These are phyloP conservation scores for Neocucurbitaria cava DNA, from an alignment of 2,329 filamentous ascomycete genomes.

Conservation along the genomic window DNA sequence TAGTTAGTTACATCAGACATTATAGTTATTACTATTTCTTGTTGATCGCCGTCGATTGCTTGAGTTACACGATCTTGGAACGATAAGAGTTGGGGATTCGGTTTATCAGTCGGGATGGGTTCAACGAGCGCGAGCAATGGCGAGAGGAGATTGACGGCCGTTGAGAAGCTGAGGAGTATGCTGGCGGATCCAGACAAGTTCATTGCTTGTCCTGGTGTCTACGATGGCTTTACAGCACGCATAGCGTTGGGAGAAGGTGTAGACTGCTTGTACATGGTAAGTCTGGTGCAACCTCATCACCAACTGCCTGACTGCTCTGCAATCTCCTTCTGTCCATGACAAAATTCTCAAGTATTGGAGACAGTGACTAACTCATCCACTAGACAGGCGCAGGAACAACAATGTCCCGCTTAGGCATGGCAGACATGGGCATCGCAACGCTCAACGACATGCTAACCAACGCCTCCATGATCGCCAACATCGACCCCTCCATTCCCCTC, in stretches of 20 bases:
- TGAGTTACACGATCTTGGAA: too few relatives aligned
- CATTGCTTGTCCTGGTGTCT: constrained; percentile 69
- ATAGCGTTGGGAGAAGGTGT: constrained; percentile 69
- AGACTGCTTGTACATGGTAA: constrained; percentile 71
- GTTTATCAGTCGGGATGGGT: constrained; percentile 9
- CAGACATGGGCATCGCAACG: constrained; percentile 68
- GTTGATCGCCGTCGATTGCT: too few relatives aligned
- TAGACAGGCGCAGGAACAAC: constrained; percentile 69
- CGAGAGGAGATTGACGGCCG: constrained; percentile 27
- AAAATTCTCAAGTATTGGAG: background rate
- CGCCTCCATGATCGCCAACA: constrained; percentile 69
- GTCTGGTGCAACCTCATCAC: constrained; percentile 10
- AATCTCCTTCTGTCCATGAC: background rate
- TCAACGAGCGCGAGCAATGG: constrained; percentile 7
- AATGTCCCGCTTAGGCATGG: constrained; percentile 66
- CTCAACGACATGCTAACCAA: constrained; percentile 69
- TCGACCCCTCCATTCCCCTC: constrained; percentile 63
- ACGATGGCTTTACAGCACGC: constrained; percentile 71
- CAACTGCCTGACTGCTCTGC: background rate
- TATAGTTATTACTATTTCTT: too few relatives aligned
- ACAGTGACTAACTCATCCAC: background rate
- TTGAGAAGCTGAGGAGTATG: constrained; percentile 41
- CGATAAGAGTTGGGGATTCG: background rate
- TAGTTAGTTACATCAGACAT: background rate
- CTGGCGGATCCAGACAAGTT: constrained; percentile 41